Percentiles rank a stretch among this genome's conserved stretches.
These are phyloP conservation scores for Lachancea waltii DNA, from an alignment of 805 yeast genomes.

Conservation along the genomic window DNA sequence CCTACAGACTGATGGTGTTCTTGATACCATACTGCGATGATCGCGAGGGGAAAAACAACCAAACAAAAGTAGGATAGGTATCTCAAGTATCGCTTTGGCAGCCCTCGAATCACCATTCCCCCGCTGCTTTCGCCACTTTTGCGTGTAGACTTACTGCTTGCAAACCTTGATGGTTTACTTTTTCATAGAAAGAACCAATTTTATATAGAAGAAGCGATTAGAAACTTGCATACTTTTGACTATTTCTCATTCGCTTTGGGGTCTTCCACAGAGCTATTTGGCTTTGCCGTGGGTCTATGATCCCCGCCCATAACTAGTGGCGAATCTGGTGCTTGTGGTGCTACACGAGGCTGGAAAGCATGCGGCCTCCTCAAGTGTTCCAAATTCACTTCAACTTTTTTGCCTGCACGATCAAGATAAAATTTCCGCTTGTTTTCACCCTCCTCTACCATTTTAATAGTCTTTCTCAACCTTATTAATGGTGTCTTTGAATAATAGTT, in stretches of 20 bases:
- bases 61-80: neutral
- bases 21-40: neutral
- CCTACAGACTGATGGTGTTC: neutral
- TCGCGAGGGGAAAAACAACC: neutral
- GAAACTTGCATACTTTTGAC: too few species aligned
- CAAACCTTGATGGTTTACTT: too few species aligned
- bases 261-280: neutral
- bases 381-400: slow-evolving; percentile 16
- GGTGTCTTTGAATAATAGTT: too few species aligned
- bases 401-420: slow-evolving; percentile 19
- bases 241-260: neutral
- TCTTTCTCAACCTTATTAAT: neutral
- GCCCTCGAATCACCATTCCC: too few species aligned
- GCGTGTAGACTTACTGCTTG: too few species aligned
- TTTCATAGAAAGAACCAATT: too few species aligned
- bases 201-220: too few species aligned
- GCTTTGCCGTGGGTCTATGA: slow-evolving; percentile 20
- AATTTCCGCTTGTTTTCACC: slow-evolving; percentile 11
- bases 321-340: neutral
- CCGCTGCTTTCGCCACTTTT: too few species aligned
- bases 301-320: slow-evolving; percentile 18
- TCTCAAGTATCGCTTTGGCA: slow-evolving; percentile 8
- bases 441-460: neutral
- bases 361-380: slow-evolving; percentile 24
- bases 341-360: slow-evolving; percentile 13